Percentiles rank a stretch among this genome's conserved stretches.
Evolutionary conservation across 2,329 filamentous ascomycete genomes (phyloP).

Genomic region (Thielaviopsis musarum): DNA sequence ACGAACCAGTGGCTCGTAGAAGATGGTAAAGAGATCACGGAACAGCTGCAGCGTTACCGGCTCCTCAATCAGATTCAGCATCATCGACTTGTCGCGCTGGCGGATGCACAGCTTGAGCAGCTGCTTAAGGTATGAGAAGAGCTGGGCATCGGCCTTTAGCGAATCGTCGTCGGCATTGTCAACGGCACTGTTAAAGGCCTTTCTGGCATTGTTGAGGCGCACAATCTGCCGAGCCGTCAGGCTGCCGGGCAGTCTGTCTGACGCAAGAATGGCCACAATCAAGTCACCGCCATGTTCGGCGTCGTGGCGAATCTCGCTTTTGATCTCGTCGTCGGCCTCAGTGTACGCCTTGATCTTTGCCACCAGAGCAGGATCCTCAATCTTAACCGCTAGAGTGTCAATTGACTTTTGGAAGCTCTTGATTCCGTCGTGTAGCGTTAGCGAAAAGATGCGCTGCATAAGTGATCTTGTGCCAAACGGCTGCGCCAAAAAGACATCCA

Average conservation of each 20-base stretch:
- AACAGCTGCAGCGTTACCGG: conserved; percentile 94
- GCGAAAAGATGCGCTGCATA: conserved; percentile 84
- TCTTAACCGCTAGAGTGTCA: conserved; percentile 56
- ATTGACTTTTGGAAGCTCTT: conserved; percentile 74
- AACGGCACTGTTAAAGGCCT: conserved; percentile 88
- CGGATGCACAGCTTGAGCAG: conserved; percentile 81
- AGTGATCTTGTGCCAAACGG: conserved; percentile 82
- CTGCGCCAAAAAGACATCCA: conserved; percentile 91
- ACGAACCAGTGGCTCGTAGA: conserved; percentile 90
- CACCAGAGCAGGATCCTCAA: conserved; percentile 64
- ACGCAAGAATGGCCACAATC: conserved; percentile 68
- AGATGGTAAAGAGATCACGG: conserved; percentile 92
- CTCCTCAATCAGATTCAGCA: conserved; percentile 89
- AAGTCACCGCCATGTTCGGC: conserved; percentile 62
- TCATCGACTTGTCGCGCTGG: conserved; percentile 91
- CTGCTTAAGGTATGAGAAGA: conserved; percentile 91
- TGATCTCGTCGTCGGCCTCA: conserved; percentile 57
- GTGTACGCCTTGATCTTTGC: conserved; percentile 70
- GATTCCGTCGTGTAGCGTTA: conserved; percentile 84
- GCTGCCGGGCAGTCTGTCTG: conserved; percentile 52
- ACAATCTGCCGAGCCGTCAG: conserved; percentile 62
- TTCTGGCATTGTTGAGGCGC: conserved; percentile 82
- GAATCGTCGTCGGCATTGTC: conserved; percentile 84
- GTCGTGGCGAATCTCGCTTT: conserved; percentile 56
- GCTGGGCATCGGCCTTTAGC: conserved; percentile 72